Percentiles rank a stretch among this genome's conserved stretches.
These are phyloP conservation scores for Hypoxylon sp. DNA, from an alignment of 2,329 filamentous ascomycete genomes.

Conservation along the genomic window DNA sequence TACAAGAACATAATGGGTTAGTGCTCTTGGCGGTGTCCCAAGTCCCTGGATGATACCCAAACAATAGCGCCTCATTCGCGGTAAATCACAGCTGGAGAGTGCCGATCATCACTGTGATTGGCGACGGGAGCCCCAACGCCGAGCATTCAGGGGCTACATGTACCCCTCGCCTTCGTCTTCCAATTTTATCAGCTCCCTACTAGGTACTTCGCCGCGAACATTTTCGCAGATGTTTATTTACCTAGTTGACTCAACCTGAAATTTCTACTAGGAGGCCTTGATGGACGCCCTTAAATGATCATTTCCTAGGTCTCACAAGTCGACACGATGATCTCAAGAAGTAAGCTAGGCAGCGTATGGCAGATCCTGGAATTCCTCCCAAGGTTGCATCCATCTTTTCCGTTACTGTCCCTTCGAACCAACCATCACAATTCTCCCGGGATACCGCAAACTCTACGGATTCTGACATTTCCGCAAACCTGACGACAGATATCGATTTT, in stretches of 20 bases:
- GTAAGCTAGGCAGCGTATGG: no score
- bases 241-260: no score
- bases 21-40: conserved; percentile 14
- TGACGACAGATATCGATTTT: background rate
- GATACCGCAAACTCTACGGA: background rate
- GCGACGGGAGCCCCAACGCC: background rate
- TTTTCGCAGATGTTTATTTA: background rate
- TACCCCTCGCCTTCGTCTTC: background rate
- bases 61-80: background rate
- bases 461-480: background rate
- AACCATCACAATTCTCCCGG: background rate
- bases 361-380: no score
- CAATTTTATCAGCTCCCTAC: background rate
- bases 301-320: no score
- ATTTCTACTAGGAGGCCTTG: no score
- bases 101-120: conserved; percentile 1
- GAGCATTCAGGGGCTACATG: background rate
- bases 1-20: background rate
- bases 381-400: background rate
- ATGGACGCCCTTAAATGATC: no score
- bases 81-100: background rate
- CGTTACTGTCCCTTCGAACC: background rate
- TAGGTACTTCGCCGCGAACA: background rate
- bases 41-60: conserved; percentile 16
- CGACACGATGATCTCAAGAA: no score